Percentiles rank a stretch among this genome's conserved stretches.
These are phyloP conservation scores for Colletotrichum sp. DNA, from an alignment of 2,329 filamentous ascomycete genomes.

Conservation along the genomic window DNA sequence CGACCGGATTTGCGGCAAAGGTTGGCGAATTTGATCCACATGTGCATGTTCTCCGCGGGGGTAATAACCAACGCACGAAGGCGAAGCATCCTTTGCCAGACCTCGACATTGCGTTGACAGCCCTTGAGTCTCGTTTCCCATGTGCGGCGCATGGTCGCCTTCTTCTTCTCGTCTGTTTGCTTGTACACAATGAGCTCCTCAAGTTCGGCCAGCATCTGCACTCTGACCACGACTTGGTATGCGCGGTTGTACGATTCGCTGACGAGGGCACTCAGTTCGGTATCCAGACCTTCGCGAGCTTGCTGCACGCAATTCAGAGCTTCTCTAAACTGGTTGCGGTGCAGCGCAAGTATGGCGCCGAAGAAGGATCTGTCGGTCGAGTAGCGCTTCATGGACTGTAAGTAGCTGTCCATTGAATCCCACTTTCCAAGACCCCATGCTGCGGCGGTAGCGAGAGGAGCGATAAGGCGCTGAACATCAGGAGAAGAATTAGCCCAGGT, in stretches of 20 bases:
- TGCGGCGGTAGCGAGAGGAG: constrained; percentile 90
- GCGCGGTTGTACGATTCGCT: constrained; percentile 98
- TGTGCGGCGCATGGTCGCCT: constrained; percentile 87
- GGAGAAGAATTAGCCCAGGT: constrained; percentile 91
- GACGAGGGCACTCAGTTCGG: constrained; percentile 93
- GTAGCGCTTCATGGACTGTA: constrained; percentile 91
- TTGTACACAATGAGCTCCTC: constrained; percentile 99
- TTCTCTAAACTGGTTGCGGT: constrained; percentile 94
- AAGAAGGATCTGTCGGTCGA: constrained; percentile 98
- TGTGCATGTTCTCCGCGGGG: constrained; percentile 92
- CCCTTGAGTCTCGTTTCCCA: constrained; percentile 96
- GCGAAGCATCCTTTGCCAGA: constrained; percentile 98
- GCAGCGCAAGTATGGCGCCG: constrained; percentile 90
- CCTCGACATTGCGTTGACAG: constrained; percentile 95
- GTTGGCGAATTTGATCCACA: constrained; percentile 99
- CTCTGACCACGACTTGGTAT: constrained; percentile 96
- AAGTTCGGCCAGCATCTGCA: constrained; percentile 98
- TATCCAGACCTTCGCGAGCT: constrained; percentile 91
- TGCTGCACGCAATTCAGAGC: constrained; percentile 89
- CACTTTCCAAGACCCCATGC: constrained; percentile 97
- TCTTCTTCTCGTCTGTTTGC: constrained; percentile 87
- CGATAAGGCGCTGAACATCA: constrained; percentile 89
- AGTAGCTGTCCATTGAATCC: constrained; percentile 97
- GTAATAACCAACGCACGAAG: constrained; percentile 90
- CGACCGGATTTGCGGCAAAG: constrained; percentile 95